Percentiles rank a stretch among this genome's conserved stretches.
These are phyloP conservation scores for Primulina tabacum DNA, from an alignment of 257 asterid genomes.

Conservation along the genomic window DNA sequence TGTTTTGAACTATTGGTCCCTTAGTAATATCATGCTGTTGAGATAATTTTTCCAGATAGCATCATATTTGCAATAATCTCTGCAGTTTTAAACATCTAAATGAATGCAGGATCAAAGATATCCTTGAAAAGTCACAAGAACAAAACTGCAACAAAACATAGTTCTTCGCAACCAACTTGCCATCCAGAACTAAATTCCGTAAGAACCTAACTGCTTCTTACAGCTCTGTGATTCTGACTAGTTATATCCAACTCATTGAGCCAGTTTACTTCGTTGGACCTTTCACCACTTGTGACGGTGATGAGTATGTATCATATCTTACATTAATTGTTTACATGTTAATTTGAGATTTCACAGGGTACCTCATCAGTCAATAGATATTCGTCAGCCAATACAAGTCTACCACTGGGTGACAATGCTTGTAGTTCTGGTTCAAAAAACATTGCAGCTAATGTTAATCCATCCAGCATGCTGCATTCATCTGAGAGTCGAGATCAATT, in stretches of 20 bases:
- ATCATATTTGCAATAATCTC: conserved; percentile 17
- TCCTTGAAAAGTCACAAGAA: conserved; percentile 39
- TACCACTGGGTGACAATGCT: conserved; percentile 33
- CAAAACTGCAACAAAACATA: conserved; percentile 39
- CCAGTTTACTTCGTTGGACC: no score
- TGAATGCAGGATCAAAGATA: conserved; percentile 42
- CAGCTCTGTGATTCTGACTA: conserved; percentile 8
- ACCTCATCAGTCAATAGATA: conserved; percentile 36
- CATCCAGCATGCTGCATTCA: conserved; percentile 31
- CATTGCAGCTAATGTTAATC: conserved; percentile 30
- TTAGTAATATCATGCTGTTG: conserved; percentile 20
- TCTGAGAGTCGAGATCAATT: conserved; percentile 36
- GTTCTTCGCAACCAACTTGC: conserved; percentile 31
- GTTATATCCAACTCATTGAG: no score
- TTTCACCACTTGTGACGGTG: no score
- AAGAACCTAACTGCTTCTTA: conserved; percentile 34
- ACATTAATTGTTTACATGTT: no score
- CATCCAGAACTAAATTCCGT: conserved; percentile 46
- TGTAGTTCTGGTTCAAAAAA: conserved; percentile 36
- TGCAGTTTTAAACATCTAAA: conserved; percentile 48
- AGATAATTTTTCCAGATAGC: conserved; percentile 1
- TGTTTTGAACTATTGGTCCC: conserved; percentile 17
- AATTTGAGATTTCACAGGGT: conserved; percentile 34
- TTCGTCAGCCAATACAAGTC: conserved; percentile 31
- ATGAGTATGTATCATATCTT: no score